Base-by-base conservation (phyloP, 2,329 filamentous ascomycete species). In the Thermoascus crustaceus region DNA sequence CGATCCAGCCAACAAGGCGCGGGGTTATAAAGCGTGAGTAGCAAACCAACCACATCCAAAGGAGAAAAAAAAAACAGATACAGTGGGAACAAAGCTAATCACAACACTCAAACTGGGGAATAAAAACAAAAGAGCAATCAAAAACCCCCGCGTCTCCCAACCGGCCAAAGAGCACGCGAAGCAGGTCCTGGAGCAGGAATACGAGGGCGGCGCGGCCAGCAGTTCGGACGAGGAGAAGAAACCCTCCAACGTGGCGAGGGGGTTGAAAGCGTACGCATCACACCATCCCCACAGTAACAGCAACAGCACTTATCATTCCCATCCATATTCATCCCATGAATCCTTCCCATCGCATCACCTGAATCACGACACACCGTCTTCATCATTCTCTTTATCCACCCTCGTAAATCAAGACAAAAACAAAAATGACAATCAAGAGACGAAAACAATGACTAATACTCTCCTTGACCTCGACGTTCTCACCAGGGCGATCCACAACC, bases 241-340 rank as follows among this genome's bases (percentile, higher is more conserved):
- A 24, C 32, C 35, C 6, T 29, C 23, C n/a, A 52, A 52, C 24
- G 45, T 50, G 23, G 41, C 41, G 22, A 36, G 47, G 18, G 49
- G 49, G 3, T 39, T 50, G 35, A 50, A 48, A 34, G 46, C 47
- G 49, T 52, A 43, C 30, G 47, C 44, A 16, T 30, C 23, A n/a
- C n/a, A n/a, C n/a, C n/a, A n/a, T n/a, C n/a, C n/a, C n/a, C n/a
- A n/a, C n/a, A n/a, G n/a, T n/a, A n/a, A n/a, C n/a, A n/a, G n/a
- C n/a, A n/a, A n/a, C n/a, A n/a, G n/a, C n/a, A n/a, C n/a, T n/a
- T n/a, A n/a, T n/a, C n/a, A n/a, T n/a, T n/a, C n/a, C n/a, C n/a
- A n/a, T n/a, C n/a, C n/a, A n/a, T n/a, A n/a, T n/a, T n/a, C n/a
- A n/a, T n/a, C n/a, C n/a, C n/a, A n/a, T n/a, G n/a, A n/a, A n/a